These are phyloP conservation scores for Collybiopsis confluens DNA, from an alignment of 768 basidiomycete genomes.

Conservation along the genomic window DNA sequence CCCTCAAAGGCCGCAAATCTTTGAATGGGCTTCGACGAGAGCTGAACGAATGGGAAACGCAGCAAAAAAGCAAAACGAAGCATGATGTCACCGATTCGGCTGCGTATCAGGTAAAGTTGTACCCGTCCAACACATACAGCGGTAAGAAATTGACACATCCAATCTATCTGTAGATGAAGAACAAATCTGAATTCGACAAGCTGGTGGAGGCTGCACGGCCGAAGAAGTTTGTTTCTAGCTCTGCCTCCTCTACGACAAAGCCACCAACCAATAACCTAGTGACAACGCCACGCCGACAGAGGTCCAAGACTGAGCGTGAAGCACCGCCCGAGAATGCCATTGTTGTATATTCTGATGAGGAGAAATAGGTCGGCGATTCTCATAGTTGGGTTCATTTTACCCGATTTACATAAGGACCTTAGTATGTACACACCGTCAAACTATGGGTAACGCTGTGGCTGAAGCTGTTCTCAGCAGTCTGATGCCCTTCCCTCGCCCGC, in stretches of 20 bases:
- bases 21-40: constrained; percentile 45
- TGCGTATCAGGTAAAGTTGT: constrained; percentile 33
- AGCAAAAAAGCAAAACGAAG: constrained; percentile 37
- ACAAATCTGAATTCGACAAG: constrained; percentile 35
- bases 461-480: too few relatives aligned
- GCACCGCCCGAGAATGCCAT: constrained; percentile 20
- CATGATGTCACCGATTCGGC: constrained; percentile 32
- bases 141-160: neutral
- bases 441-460: too few relatives aligned
- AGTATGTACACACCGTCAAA: too few relatives aligned
- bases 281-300: neutral
- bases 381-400: too few relatives aligned
- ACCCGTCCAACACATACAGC: neutral
- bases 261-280: too few relatives aligned
- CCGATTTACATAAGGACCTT: too few relatives aligned
- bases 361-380: constrained; percentile 6
- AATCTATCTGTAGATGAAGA: constrained; percentile 25
- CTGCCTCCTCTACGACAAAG: too few relatives aligned
- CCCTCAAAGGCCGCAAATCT: constrained; percentile 37
- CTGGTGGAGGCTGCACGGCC: constrained; percentile 33
- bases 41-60: constrained; percentile 57
- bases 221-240: constrained; percentile 14
- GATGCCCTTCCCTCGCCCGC: too few relatives aligned
- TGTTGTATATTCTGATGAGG: constrained; percentile 33
- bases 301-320: neutral